Conservation (phyloP, 495 filamentous ascomycete species). For the Lindgomyces ingoldianus region DNA sequence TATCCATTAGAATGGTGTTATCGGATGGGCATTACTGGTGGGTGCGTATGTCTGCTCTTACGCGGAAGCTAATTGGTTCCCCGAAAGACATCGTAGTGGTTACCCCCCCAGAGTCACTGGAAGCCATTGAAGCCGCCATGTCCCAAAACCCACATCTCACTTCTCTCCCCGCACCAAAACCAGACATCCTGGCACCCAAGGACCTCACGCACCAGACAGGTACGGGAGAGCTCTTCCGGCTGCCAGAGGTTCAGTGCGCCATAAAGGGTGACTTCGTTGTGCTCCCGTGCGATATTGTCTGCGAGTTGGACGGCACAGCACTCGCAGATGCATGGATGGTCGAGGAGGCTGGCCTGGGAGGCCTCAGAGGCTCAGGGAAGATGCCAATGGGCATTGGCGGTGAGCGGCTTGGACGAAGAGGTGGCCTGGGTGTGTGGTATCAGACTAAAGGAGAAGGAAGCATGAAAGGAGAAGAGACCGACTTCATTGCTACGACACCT, state of each 20-base stretch:
- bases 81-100: slow-evolving; percentile 82
- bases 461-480: slow-evolving; percentile 86
- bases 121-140: slow-evolving; percentile 73
- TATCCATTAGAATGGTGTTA: slow-evolving; percentile 92
- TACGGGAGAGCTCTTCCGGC: slow-evolving; percentile 84
- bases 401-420: slow-evolving; percentile 61
- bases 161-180: slow-evolving; percentile 70
- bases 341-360: slow-evolving; percentile 65
- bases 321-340: slow-evolving; percentile 93
- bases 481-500: slow-evolving; percentile 77
- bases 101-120: slow-evolving; percentile 71
- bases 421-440: slow-evolving; percentile 86
- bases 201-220: slow-evolving; percentile 74
- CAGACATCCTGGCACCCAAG: slow-evolving; percentile 72
- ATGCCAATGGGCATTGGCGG: slow-evolving; percentile 51
- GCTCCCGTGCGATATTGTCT: slow-evolving; percentile 90
- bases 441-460: slow-evolving; percentile 73
- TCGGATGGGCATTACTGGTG: slow-evolving; percentile 78
- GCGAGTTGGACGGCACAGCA: slow-evolving; percentile 79
- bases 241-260: slow-evolving; percentile 44
- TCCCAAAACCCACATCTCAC: slow-evolving; percentile 87
- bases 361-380: slow-evolving; percentile 41
- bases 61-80: too few species aligned
- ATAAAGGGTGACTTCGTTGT: slow-evolving; percentile 87
- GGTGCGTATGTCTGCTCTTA: slow-evolving; percentile 26